Conservation (phyloP, 352 stramenopile genomes). For the Elongisporangium senticosum region DNA sequence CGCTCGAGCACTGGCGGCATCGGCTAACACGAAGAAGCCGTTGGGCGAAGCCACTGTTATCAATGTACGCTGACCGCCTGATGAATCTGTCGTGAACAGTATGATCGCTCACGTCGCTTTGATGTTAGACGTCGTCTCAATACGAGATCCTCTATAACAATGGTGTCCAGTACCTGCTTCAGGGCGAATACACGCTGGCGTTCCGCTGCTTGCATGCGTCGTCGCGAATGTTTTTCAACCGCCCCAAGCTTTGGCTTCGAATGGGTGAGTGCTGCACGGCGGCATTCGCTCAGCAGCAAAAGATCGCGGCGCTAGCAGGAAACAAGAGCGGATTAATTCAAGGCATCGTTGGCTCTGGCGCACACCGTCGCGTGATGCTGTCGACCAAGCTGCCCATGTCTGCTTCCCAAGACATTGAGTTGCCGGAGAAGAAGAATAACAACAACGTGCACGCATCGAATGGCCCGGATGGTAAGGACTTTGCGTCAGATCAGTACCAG, state of each 20-base stretch:
- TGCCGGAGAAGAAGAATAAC: constrained; percentile 52
- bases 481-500: neutral
- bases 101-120: neutral
- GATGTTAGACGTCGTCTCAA: constrained; percentile 55
- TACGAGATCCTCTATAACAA: constrained; percentile 92
- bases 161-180: constrained; percentile 82
- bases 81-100: neutral
- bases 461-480: constrained; percentile 20
- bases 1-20: constrained; percentile 70
- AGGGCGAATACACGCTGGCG: constrained; percentile 73
- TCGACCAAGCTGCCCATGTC: constrained; percentile 53
- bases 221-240: constrained; percentile 87
- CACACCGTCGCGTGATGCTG: constrained; percentile 79
- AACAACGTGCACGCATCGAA: constrained; percentile 21
- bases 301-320: constrained; percentile 37
- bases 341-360: constrained; percentile 67
- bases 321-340: constrained; percentile 85
- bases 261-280: constrained; percentile 90
- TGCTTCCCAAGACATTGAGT: constrained; percentile 59
- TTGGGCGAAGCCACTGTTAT: constrained; percentile 43
- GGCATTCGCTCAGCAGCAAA: constrained; percentile 70
- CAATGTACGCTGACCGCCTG: constrained; percentile 15
- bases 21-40: constrained; percentile 44
- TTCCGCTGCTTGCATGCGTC: constrained; percentile 89
- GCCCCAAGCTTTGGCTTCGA: constrained; percentile 89